Conservation (phyloP, 2,329 filamentous ascomycete species). For the Venturia asperata region DNA sequence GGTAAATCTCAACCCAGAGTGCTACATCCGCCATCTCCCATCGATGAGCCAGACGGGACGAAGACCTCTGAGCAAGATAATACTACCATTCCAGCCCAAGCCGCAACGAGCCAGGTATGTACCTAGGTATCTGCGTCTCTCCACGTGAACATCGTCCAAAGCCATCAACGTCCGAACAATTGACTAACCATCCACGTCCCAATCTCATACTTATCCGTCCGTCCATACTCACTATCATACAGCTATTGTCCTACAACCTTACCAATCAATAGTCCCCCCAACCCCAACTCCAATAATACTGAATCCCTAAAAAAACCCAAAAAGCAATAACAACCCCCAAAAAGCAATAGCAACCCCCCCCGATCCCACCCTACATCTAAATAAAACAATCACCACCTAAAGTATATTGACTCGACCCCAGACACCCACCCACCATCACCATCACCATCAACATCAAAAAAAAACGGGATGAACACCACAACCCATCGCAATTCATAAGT, state of each 20-base stretch:
- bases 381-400: background rate
- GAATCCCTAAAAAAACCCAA: too few species aligned
- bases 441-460: background rate
- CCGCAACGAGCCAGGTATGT: background rate
- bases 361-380: background rate
- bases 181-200: too few species aligned
- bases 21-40: background rate
- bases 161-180: background rate
- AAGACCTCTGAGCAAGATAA: background rate
- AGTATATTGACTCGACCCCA: background rate
- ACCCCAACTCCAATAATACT: too few species aligned
- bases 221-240: too few species aligned
- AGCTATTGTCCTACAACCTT: too few species aligned
- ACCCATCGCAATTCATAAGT: too few species aligned
- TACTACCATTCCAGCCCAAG: background rate
- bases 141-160: too few species aligned
- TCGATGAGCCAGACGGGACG: background rate
- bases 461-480: background rate
- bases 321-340: too few species aligned
- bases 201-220: too few species aligned
- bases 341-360: background rate
- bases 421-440: background rate
- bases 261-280: too few species aligned
- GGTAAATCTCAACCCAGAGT: background rate
- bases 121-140: too few species aligned